Percentiles rank a stretch among this genome's conserved stretches.
Evolutionary conservation across 2,329 filamentous ascomycete genomes (phyloP).

Genomic region (Fusarium miscanthi): DNA sequence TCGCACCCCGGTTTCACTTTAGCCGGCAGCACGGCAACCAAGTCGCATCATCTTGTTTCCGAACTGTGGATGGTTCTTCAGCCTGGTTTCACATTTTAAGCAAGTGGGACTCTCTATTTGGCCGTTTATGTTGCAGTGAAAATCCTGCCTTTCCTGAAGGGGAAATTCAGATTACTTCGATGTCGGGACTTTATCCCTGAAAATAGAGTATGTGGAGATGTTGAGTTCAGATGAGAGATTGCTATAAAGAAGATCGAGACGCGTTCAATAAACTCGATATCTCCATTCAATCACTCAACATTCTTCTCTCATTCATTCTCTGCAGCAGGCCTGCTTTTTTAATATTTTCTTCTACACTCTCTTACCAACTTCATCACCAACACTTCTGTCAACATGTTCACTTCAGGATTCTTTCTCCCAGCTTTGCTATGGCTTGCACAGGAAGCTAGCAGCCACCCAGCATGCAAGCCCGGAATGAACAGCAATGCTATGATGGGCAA

Average conservation of each 20-base stretch:
- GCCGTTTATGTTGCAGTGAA: background rate
- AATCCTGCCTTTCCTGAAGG: background rate
- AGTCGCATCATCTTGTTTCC: background rate
- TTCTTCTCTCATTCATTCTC: background rate
- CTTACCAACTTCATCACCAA: background rate
- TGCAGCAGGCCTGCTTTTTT: slow-evolving; percentile 9
- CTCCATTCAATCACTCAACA: background rate
- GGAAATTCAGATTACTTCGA: slow-evolving; percentile 8
- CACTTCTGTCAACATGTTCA: background rate
- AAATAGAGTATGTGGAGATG: background rate
- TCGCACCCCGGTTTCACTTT: background rate
- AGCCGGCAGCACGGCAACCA: background rate
- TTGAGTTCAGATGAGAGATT: rapidly evolving
- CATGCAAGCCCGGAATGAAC: slow-evolving; percentile 3
- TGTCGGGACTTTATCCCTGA: background rate
- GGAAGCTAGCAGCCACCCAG: slow-evolving; percentile 7
- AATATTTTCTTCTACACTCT: background rate
- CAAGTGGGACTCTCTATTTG: background rate
- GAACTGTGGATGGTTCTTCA: background rate
- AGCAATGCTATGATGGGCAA: slow-evolving; percentile 43
- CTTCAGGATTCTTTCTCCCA: background rate
- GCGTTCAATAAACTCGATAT: background rate
- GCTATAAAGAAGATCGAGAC: background rate
- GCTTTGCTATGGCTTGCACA: background rate
- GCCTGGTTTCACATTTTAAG: background rate